Evolutionary conservation across 371 early-diverging fungal genomes (phyloP).

Genomic region (Rhizopus microsporus): DNA sequence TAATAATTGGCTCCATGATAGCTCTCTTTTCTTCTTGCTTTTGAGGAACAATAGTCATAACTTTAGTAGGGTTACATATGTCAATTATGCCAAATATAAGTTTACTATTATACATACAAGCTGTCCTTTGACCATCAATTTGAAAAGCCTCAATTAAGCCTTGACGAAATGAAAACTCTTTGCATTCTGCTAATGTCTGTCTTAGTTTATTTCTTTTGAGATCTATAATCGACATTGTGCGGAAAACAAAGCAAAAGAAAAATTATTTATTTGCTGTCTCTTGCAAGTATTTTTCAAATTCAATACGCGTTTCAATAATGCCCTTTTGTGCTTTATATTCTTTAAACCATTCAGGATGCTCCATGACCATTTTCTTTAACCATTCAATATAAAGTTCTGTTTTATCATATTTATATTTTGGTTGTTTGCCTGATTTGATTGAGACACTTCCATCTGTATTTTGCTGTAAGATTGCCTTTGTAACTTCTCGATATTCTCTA

Average conservation of each 20-base stretch:
- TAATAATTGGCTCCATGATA: conserved; percentile 16
- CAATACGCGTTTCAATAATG: conserved; percentile 74
- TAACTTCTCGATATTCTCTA: conserved; percentile 95
- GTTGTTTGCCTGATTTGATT: conserved; percentile 3
- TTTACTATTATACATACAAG: conserved; percentile 7
- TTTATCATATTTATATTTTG: conserved; percentile 41
- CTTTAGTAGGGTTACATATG: conserved; percentile 2
- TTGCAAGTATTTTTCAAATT: conserved; percentile 56
- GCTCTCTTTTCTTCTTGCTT: background rate
- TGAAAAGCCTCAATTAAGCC: conserved; percentile 12
- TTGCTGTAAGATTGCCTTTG: conserved; percentile 54
- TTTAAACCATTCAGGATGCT: conserved; percentile 72
- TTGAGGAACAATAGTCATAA: background rate
- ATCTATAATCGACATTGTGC: conserved; percentile 9
- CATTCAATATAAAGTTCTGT: conserved; percentile 77
- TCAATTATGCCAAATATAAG: background rate
- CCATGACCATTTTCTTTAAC: conserved; percentile 59
- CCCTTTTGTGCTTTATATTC: conserved; percentile 72
- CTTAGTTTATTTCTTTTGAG: conserved; percentile 4
- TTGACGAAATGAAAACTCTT: conserved; percentile 10
- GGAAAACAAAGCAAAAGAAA: background rate
- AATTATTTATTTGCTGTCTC: background rate
- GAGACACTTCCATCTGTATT: conserved; percentile 18
- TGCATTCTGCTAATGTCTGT: background rate
- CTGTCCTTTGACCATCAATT: conserved; percentile 3